Evolutionary conservation across 495 filamentous ascomycete genomes (phyloP), one percentile per base, ranked within the genome.

Genomic region (Daldinia loculata): DNA sequence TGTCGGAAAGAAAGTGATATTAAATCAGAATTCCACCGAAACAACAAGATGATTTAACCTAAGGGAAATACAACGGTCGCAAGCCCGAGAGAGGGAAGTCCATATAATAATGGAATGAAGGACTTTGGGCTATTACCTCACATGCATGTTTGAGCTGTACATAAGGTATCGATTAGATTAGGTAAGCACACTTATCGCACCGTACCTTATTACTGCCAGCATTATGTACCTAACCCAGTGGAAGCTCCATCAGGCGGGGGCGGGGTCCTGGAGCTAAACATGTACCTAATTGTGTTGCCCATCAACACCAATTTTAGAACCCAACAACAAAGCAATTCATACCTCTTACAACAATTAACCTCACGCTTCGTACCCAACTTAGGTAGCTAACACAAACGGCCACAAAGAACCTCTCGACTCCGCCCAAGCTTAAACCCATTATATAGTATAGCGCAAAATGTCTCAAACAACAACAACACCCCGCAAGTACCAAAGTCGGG

Each of bases 401-500:
- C 43, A 48, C 43, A 48, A 48, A 48, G 43, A 22, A 48, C 30
- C 55, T 26, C 22, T 57, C 0, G 24, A 29, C 26, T 15, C 17
- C 30, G 29, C n/a, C n/a, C 14, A 32, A 32, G 30, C 15, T 12
- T 7, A 32, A 32, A 6, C 30, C 30, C 30, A 32, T 32, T 32
- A 32, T 4, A 32, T 45, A 52, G 3, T 0, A 41, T 29, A 59
- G 30, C 9, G 14, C 24, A 68, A 17, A 48, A 77, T 77, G 75
- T 75, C 75, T 61, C 73, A 75, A 19, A 48, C 67, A 26, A 58
- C 58, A 8, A 61, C 58, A 14, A 64, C 58, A 14, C 72, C 75
- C 58, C 70, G 72, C 60, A 74, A 68, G 32, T 53, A 69, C 41
- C 71, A 65, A 32, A 63, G 67, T 36, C 63, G 68, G 11, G 62